Conservation (phyloP, 345 rosid genomes). For the Rhizophora apiculata region DNA sequence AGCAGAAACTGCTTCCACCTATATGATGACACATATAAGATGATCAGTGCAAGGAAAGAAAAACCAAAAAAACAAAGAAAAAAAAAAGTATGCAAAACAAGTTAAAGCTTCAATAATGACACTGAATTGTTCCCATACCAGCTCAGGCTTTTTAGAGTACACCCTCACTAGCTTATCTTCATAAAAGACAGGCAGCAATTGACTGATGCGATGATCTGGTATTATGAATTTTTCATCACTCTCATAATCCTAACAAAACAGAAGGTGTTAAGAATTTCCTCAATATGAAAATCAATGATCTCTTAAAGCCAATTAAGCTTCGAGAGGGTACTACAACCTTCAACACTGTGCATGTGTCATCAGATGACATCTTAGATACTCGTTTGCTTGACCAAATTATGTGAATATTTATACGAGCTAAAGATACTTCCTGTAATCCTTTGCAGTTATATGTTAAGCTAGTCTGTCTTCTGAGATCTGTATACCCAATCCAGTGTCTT, state of each 20-base stretch:
- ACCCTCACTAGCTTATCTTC: conserved; percentile 55
- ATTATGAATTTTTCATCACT: conserved; percentile 31
- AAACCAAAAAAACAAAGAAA: neutral
- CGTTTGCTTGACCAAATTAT: neutral
- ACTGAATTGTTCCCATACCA: conserved; percentile 29
- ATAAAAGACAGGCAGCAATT: conserved; percentile 44
- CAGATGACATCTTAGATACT: neutral
- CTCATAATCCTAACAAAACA: conserved; percentile 39
- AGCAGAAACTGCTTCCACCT: conserved; percentile 45
- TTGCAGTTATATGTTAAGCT: neutral
- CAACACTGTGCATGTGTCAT: neutral
- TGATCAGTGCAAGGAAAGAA: neutral
- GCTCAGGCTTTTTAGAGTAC: conserved; percentile 52
- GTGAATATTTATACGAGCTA: neutral
- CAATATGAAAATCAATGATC: neutral
- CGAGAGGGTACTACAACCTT: neutral
- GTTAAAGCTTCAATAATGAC: neutral
- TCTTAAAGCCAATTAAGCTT: neutral
- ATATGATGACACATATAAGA: neutral
- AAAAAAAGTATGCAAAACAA: neutral
- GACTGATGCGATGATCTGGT: conserved; percentile 35
- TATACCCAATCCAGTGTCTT: neutral
- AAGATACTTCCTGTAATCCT: neutral
- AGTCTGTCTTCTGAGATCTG: neutral
- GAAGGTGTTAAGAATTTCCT: conserved; percentile 15